Evolutionary conservation across 2,329 filamentous ascomycete species (phyloP), one percentile per base, ranked within the genome.

Genomic region (Aspergillus sp.): DNA sequence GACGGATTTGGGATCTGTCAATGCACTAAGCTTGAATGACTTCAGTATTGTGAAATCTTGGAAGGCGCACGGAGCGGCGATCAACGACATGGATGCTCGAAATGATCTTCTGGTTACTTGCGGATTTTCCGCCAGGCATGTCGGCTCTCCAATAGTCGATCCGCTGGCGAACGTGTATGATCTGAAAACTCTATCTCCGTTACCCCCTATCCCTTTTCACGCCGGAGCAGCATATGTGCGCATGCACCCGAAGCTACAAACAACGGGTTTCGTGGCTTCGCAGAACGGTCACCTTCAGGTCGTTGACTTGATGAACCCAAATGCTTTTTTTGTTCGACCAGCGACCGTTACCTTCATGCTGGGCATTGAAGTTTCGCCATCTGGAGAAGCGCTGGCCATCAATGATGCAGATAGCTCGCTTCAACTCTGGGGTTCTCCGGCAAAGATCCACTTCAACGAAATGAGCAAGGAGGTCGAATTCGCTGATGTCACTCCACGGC

Each of bases 31-130:
- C 72, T 87, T 93, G 1, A 82, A 87, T 58, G 91, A 85, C 59
- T 91, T 96, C 71, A 85, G 87, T 47, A 84, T 97, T 5, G 83
- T 95, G 68, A 96, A 94, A 74, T 87, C 87, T 11, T 99, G 95
- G 91, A 92, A 92, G 74, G 93, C 94, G 0, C 95, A 99, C 73
- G 89, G 90, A 1, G 91, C 92, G 8, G 87, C 89, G 55, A 91
- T 99, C 74, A 97, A 92, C 76, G 94, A 98, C 75, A 97, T 99
- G 91, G 95, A 99, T 79, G 92, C 93, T 8, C 91, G 95, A 73
- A 92, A 95, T 72, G 94, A 98, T 75, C 95, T 95, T 68, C 88
- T 99, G 57, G 91, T 98, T 23, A 98, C 95, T 4, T 99, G 95
- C 76, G 95, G 95, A 41, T 96, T 92, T 78, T 96, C 94, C 1